These are phyloP conservation scores for Tuber brumale DNA, from an alignment of 495 filamentous ascomycete genomes.

Conservation along the genomic window DNA sequence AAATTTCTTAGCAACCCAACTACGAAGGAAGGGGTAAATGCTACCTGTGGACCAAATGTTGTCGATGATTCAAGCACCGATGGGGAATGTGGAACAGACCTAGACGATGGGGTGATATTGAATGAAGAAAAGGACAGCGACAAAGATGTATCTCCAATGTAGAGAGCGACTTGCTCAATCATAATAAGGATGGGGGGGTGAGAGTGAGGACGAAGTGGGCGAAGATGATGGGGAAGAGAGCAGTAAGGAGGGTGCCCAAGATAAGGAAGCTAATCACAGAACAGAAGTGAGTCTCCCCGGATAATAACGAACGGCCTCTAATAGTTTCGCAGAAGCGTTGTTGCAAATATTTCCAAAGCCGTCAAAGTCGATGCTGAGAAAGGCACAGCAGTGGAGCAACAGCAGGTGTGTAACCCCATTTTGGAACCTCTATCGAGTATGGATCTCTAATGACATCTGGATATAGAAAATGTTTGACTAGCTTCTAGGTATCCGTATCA, in stretches of 20 bases:
- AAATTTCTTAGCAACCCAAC: slow-evolving; percentile 51
- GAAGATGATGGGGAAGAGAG: slow-evolving; percentile 13
- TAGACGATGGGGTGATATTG: background rate
- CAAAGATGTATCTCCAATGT: slow-evolving; percentile 42
- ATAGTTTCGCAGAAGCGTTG: slow-evolving; percentile 46
- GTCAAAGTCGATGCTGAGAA: slow-evolving; percentile 74
- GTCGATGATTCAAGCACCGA: background rate
- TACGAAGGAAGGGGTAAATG: slow-evolving; percentile 7
- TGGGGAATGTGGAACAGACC: slow-evolving; percentile 12
- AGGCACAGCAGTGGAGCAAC: slow-evolving; percentile 72
- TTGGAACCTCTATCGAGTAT: background rate
- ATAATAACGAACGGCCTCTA: background rate
- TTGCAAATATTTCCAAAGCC: slow-evolving; percentile 62
- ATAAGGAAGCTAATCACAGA: slow-evolving; percentile 50
- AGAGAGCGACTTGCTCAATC: slow-evolving; percentile 9
- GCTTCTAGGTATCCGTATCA: slow-evolving; percentile 77
- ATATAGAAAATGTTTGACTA: slow-evolving; percentile 64
- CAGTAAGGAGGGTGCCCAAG: background rate
- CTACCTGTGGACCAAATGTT: background rate
- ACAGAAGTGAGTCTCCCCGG: slow-evolving; percentile 48
- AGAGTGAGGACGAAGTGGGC: too few species aligned
- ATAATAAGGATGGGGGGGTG: slow-evolving; percentile 15
- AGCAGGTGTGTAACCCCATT: slow-evolving; percentile 47
- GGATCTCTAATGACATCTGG: slow-evolving; percentile 2
- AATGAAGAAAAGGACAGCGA: slow-evolving; percentile 39